phyloP scores from a whole-genome alignment of 2,329 filamentous ascomycete species.

The Pestalotiopsis sp. region DNA sequence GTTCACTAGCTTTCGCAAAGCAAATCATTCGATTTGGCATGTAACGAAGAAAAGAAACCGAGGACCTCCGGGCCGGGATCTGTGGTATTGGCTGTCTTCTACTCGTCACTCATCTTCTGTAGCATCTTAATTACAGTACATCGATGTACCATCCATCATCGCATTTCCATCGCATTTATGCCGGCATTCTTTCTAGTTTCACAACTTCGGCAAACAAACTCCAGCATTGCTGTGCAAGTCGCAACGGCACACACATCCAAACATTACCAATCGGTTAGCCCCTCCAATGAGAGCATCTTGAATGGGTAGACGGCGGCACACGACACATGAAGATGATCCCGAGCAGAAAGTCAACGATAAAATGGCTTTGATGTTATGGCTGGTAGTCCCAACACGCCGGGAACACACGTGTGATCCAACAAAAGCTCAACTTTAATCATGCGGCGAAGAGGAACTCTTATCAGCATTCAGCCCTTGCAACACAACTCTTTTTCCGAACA shows the following conservation, averaged over 20 bases:
- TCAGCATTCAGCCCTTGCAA: not conserved
- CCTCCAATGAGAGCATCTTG: too few species aligned
- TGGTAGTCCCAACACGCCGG: not conserved
- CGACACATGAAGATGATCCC: not conserved
- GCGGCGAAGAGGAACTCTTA: not conserved
- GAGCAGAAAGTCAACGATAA: not conserved
- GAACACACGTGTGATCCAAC: not conserved
- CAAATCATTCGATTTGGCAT: not conserved
- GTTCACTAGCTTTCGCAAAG: not conserved
- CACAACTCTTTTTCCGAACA: not conserved
- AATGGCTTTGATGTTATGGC: not conserved
- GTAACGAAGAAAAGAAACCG: not conserved
- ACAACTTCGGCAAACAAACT: too few species aligned
- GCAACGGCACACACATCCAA: too few species aligned
- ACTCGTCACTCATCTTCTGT: not conserved
- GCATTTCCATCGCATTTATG: too few species aligned
- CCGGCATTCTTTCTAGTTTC: too few species aligned
- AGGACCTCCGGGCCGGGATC: not conserved
- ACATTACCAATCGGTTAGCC: too few species aligned
- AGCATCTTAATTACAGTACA: too few species aligned
- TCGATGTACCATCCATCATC: too few species aligned
- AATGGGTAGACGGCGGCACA: not conserved
- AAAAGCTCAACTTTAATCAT: not conserved
- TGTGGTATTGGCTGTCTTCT: not conserved
- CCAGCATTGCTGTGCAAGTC: too few species aligned